phyloP scores from a whole-genome alignment of 352 stramenopile species.

The Phytophthora sp. region DNA sequence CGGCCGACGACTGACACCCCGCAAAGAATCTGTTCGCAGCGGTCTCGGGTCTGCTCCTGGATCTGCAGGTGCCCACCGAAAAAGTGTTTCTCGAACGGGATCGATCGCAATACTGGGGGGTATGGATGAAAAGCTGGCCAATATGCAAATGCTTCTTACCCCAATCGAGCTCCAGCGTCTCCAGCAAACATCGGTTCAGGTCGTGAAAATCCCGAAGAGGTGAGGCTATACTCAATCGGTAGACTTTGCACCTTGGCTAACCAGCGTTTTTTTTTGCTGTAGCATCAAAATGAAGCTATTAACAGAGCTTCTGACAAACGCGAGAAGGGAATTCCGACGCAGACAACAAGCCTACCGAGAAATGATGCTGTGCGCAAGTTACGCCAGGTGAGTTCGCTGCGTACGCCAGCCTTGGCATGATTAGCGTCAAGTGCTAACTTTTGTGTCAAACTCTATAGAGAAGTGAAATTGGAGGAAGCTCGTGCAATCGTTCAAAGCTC shows the following conservation, averaged over 20 bases:
- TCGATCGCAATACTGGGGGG: conserved; percentile 46
- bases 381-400: conserved; percentile 55
- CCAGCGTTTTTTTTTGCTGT: background rate
- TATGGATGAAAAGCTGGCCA: conserved; percentile 68
- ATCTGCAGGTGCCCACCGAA: conserved; percentile 18
- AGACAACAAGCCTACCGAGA: conserved; percentile 57
- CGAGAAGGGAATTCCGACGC: conserved; percentile 51
- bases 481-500: conserved; percentile 75
- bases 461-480: conserved; percentile 73
- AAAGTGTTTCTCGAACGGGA: background rate
- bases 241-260: no score
- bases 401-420: no score
- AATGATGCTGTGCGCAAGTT: conserved; percentile 53
- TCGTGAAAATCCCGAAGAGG: conserved; percentile 78
- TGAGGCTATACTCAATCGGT: conserved; percentile 15
- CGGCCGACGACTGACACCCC: conserved; percentile 13
- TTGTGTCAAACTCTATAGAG: conserved; percentile 14
- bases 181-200: conserved; percentile 59
- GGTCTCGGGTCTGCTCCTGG: conserved; percentile 18
- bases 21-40: conserved; percentile 15
- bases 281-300: conserved; percentile 73
- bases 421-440: background rate
- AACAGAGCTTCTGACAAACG: conserved; percentile 44
- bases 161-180: conserved; percentile 80
- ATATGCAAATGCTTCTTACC: conserved; percentile 80